Conservation (phyloP, 495 filamentous ascomycete species). For the Hamigera avellanea region DNA sequence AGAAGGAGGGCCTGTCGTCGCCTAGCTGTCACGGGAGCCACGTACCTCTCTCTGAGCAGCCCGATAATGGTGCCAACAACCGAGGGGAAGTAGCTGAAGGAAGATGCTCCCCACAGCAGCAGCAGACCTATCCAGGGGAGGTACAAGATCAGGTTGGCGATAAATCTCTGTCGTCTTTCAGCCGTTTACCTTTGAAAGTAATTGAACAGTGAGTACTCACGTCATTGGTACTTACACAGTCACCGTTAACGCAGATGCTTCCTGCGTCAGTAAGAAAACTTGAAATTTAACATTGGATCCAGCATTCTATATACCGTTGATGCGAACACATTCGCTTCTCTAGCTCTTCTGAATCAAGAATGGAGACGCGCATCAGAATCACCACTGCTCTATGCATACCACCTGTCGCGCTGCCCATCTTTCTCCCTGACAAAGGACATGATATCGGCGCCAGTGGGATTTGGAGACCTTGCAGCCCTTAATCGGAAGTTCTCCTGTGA, state of each 20-base stretch:
- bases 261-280: no score
- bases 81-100: background rate
- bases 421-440: slow-evolving; percentile 44
- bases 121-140: no score
- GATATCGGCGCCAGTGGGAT: slow-evolving; percentile 27
- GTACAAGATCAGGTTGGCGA: no score
- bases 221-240: background rate
- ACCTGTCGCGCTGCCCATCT: slow-evolving; percentile 60
- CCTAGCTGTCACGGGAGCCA: background rate
- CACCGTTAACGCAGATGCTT: background rate
- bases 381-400: slow-evolving; percentile 60
- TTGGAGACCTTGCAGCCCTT: slow-evolving; percentile 46
- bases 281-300: slow-evolving; percentile 10
- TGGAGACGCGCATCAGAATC: slow-evolving; percentile 68
- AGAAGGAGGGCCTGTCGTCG: slow-evolving; percentile 13
- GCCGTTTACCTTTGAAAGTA: slow-evolving; percentile 16
- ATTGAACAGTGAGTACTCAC: slow-evolving; percentile 17
- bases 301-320: slow-evolving; percentile 70
- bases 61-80: background rate
- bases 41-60: background rate
- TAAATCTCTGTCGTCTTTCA: slow-evolving; percentile 10
- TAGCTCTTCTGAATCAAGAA: slow-evolving; percentile 66
- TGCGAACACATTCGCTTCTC: slow-evolving; percentile 69
- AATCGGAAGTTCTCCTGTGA: slow-evolving; percentile 58
- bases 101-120: slow-evolving; percentile 4